phyloP scores from a whole-genome alignment of 306 rosid species.

The Cicer pinnatifidum region DNA sequence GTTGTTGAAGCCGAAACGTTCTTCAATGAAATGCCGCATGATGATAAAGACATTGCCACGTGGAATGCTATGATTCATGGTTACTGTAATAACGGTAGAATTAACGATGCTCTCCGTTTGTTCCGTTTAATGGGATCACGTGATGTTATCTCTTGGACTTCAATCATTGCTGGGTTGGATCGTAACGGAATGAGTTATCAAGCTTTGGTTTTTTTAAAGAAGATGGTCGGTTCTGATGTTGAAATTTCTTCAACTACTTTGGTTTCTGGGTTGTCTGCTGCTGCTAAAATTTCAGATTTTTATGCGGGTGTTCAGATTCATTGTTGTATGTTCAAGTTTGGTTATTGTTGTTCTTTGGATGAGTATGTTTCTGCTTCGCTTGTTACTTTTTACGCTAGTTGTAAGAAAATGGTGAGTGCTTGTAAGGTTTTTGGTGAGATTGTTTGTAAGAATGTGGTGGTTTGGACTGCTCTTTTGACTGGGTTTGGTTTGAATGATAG shows the following conservation, averaged over 20 bases:
- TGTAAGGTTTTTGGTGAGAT: slow-evolving; percentile 53
- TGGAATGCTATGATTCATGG: slow-evolving; percentile 92
- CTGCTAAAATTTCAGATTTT: slow-evolving; percentile 55
- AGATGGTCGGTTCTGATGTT: slow-evolving; percentile 58
- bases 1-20: slow-evolving; percentile 64
- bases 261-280: slow-evolving; percentile 73
- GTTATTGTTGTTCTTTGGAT: slow-evolving; percentile 55
- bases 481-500: slow-evolving; percentile 67
- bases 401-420: slow-evolving; percentile 60
- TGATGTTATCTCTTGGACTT: slow-evolving; percentile 84
- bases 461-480: slow-evolving; percentile 83
- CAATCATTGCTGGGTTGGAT: slow-evolving; percentile 70
- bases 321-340: slow-evolving; percentile 57
- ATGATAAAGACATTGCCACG: slow-evolving; percentile 60
- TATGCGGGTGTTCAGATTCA: slow-evolving; percentile 68
- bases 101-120: slow-evolving; percentile 62
- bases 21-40: slow-evolving; percentile 62
- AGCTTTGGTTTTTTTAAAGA: slow-evolving; percentile 61
- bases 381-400: slow-evolving; percentile 69
- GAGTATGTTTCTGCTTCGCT: slow-evolving; percentile 71
- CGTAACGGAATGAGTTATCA: slow-evolving; percentile 65
- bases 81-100: slow-evolving; percentile 66
- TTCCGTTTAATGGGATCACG: slow-evolving; percentile 61
- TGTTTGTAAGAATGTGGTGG: slow-evolving; percentile 65
- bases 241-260: slow-evolving; percentile 52